These are phyloP conservation scores for Annulohypoxylon nitens DNA, from an alignment of 495 filamentous ascomycete species.

Conservation along the genomic window DNA sequence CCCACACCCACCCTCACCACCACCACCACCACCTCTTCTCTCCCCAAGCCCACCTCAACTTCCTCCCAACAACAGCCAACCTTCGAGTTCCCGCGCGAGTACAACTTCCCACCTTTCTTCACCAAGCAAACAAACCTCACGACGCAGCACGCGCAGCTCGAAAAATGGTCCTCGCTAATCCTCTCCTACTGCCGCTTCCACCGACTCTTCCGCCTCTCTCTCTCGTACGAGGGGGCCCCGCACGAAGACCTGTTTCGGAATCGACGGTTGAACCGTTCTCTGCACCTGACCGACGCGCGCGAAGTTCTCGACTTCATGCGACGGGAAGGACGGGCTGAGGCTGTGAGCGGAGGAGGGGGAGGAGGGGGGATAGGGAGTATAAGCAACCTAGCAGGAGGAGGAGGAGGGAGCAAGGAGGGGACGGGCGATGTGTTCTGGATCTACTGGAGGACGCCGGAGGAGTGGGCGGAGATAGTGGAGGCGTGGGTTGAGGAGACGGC, in stretches of 20 bases:
- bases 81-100: slow-evolving; percentile 65
- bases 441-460: slow-evolving; percentile 64
- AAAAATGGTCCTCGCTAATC: slow-evolving; percentile 87
- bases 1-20: slow-evolving; percentile 1
- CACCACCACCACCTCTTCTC: background rate
- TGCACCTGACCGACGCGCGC: slow-evolving; percentile 72
- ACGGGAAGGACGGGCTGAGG: slow-evolving; percentile 76
- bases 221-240: slow-evolving; percentile 52
- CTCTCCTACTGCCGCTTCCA: slow-evolving; percentile 85
- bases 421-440: slow-evolving; percentile 59
- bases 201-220: slow-evolving; percentile 75
- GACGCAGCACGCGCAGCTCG: slow-evolving; percentile 81
- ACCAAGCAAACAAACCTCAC: slow-evolving; percentile 81
- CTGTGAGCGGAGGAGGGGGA: slow-evolving; percentile 68
- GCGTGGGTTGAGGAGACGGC: slow-evolving; percentile 62
- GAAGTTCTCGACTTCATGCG: slow-evolving; percentile 81
- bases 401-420: slow-evolving; percentile 66
- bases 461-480: slow-evolving; percentile 62
- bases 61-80: background rate
- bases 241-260: slow-evolving; percentile 67
- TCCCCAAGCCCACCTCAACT: no score
- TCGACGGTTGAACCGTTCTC: slow-evolving; percentile 62
- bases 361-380: slow-evolving; percentile 62
- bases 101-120: slow-evolving; percentile 82
- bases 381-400: slow-evolving; percentile 43